Conservation (phyloP, 2,329 filamentous ascomycete genomes). For the Colletotrichum destructivum region DNA sequence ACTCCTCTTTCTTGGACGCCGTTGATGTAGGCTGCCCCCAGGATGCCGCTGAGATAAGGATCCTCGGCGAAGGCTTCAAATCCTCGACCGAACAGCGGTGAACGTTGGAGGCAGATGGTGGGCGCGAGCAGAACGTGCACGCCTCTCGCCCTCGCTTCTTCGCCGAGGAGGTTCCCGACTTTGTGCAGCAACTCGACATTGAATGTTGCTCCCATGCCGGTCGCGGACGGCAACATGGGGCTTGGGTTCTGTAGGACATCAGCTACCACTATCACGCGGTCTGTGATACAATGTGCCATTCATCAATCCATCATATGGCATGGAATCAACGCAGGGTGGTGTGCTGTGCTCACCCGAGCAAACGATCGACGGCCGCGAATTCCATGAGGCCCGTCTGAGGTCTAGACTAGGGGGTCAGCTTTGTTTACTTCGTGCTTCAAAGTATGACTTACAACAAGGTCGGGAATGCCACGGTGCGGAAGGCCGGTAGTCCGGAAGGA, state of each 20-base stretch:
- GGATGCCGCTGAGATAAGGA: slow-evolving; percentile 60
- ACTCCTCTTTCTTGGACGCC: slow-evolving; percentile 61
- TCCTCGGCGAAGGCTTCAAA: slow-evolving; percentile 66
- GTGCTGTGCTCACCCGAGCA: slow-evolving; percentile 16
- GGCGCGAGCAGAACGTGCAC: slow-evolving; percentile 81
- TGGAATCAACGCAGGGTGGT: not conserved
- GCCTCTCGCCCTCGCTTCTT: slow-evolving; percentile 70
- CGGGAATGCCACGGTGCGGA: slow-evolving; percentile 36
- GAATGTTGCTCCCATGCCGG: slow-evolving; percentile 72
- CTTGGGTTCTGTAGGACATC: slow-evolving; percentile 32
- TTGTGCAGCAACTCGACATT: slow-evolving; percentile 70
- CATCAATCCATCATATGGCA: not conserved
- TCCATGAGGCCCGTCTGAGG: slow-evolving; percentile 36
- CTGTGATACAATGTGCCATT: not conserved
- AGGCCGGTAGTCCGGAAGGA: slow-evolving; percentile 40
- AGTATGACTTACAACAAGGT: slow-evolving; percentile 19
- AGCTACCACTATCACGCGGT: too few relatives aligned
- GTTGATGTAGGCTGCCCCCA: slow-evolving; percentile 59
- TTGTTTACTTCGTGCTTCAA: too few relatives aligned
- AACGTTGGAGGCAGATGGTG: slow-evolving; percentile 65
- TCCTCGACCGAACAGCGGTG: slow-evolving; percentile 63
- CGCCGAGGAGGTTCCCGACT: slow-evolving; percentile 71
- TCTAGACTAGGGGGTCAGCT: slow-evolving; percentile 8
- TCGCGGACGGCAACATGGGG: slow-evolving; percentile 46
- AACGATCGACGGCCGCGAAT: slow-evolving; percentile 37